Evolutionary conservation across 2,329 filamentous ascomycete genomes (phyloP).

Genomic region (Dryadomyces quercivorus): DNA sequence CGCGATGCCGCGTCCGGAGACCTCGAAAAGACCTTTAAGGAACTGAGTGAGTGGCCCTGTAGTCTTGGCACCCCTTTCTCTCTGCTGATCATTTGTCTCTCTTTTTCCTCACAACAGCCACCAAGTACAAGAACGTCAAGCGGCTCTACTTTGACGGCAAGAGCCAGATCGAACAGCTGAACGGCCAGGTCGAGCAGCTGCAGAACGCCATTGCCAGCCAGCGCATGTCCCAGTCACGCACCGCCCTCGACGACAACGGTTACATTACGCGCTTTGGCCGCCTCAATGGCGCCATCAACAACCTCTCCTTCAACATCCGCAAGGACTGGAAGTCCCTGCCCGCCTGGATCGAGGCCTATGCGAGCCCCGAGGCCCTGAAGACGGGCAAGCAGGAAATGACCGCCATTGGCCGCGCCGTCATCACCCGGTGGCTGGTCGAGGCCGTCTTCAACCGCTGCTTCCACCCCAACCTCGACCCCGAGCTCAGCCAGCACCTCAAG

Average conservation of each 20-base stretch:
- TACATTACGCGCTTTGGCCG: conserved; percentile 82
- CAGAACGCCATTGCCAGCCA: conserved; percentile 98
- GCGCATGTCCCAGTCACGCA: conserved; percentile 85
- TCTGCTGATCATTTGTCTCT: conserved; percentile 3
- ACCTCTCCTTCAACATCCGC: conserved; percentile 88
- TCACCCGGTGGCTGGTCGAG: conserved; percentile 81
- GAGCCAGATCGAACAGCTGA: conserved; percentile 78
- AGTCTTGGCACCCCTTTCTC: conserved; percentile 3
- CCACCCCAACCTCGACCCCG: conserved; percentile 72
- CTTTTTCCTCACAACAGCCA: too few species aligned
- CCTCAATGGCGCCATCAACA: conserved; percentile 86
- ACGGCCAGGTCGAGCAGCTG: conserved; percentile 78
- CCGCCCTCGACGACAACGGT: conserved; percentile 88
- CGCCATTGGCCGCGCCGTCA: conserved; percentile 77
- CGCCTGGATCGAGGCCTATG: conserved; percentile 63
- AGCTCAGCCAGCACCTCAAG: conserved; percentile 69
- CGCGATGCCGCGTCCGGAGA: not conserved
- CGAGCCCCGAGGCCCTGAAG: conserved; percentile 74
- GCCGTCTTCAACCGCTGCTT: conserved; percentile 88
- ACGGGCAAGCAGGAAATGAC: conserved; percentile 98
- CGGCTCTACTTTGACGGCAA: conserved; percentile 95
- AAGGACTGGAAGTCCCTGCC: conserved; percentile 86
- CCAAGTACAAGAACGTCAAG: conserved; percentile 97
- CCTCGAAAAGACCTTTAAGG: conserved; percentile 23
- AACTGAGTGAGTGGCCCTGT: conserved; percentile 36